Percentiles rank a stretch among this genome's conserved stretches.
phyloP scores from a whole-genome alignment of 768 basidiomycete species.

The Naganishia friedmannii region DNA sequence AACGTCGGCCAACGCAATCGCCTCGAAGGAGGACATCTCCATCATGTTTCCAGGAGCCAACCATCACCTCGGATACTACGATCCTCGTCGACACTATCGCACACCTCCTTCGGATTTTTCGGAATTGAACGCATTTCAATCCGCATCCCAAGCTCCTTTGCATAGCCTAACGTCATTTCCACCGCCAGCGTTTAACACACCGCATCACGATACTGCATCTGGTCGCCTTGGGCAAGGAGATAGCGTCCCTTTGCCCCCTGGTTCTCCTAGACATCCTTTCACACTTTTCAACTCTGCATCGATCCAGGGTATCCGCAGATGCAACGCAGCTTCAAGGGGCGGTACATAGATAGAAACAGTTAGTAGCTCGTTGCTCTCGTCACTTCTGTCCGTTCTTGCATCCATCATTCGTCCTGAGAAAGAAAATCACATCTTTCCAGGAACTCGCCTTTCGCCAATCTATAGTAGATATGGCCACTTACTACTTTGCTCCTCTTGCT shows the following conservation, averaged over 20 bases:
- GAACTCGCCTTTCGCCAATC: background rate
- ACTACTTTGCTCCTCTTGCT: background rate
- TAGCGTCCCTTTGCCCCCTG: constrained; percentile 10
- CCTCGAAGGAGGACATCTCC: background rate
- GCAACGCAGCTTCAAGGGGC: background rate
- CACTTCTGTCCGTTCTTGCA: background rate
- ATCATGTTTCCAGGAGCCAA: constrained; percentile 9
- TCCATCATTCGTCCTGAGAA: too few relatives aligned
- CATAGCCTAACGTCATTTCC: background rate
- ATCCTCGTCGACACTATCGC: background rate
- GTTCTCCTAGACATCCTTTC: constrained; percentile 10
- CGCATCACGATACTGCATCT: background rate
- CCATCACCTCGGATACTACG: background rate
- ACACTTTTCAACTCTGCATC: background rate
- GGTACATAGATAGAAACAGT: background rate
- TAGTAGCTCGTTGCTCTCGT: background rate
- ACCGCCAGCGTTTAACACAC: background rate
- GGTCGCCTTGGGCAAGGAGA: constrained; percentile 1
- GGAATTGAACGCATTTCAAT: background rate
- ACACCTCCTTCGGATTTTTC: background rate
- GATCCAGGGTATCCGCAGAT: background rate
- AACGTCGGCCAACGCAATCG: background rate
- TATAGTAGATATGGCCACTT: background rate
- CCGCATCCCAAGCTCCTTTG: background rate
- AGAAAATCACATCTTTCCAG: too few relatives aligned